Conservation (phyloP, 2,329 filamentous ascomycete genomes). For the Penicillium sclerotigenum region DNA sequence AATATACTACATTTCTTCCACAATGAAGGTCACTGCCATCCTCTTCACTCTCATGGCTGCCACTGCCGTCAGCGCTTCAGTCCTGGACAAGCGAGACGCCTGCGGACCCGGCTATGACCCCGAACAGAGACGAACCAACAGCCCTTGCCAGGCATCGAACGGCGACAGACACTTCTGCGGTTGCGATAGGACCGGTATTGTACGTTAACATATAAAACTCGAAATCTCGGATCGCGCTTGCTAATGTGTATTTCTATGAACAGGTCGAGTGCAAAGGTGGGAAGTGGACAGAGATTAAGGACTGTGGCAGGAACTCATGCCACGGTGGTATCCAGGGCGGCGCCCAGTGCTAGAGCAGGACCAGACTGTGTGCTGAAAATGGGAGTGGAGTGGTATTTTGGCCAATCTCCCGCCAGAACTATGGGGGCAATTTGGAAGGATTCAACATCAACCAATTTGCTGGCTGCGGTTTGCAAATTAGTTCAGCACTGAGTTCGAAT, state of each 20-base stretch:
- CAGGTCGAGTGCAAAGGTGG: constrained; percentile 11
- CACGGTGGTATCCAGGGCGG: constrained; percentile 6
- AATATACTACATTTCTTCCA: not conserved
- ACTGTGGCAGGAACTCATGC: constrained; percentile 6
- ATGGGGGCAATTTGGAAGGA: not conserved
- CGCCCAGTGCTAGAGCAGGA: constrained; percentile 6
- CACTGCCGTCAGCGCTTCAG: constrained; percentile 8
- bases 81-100: not conserved
- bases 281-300: constrained; percentile 11
- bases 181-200: constrained; percentile 13
- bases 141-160: constrained; percentile 6
- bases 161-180: constrained; percentile 15
- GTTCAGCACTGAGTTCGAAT: not conserved
- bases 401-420: not conserved
- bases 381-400: not conserved
- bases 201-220: not conserved
- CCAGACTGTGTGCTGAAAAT: not conserved
- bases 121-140: constrained; percentile 14
- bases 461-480: not conserved
- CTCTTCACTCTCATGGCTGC: constrained; percentile 12
- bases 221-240: not conserved
- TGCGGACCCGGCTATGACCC: constrained; percentile 8
- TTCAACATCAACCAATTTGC: constrained; percentile 8
- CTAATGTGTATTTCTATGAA: constrained; percentile 1
- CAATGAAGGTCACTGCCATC: constrained; percentile 12